A percentile compares a stretch with the other conserved stretches of the same genome.
phyloP scores from a whole-genome alignment of 2,329 filamentous ascomycete genomes.

The Hymenoscyphus occultus region DNA sequence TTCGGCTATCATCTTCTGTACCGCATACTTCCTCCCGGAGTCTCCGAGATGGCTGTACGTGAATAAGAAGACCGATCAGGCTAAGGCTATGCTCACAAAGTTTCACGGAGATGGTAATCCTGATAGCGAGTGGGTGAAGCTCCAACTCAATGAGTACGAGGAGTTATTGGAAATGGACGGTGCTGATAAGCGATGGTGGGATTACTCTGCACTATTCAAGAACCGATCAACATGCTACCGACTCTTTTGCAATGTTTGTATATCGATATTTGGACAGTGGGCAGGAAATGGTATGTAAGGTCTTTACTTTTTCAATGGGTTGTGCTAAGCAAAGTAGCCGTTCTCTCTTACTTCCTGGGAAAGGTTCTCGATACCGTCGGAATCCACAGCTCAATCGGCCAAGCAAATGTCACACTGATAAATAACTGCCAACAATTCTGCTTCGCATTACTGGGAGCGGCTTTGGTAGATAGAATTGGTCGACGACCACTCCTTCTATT shows the following conservation, averaged over 20 bases:
- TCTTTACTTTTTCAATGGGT: background rate
- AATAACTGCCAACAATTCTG: constrained; percentile 54
- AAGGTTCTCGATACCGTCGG: constrained; percentile 52
- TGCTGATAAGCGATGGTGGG: constrained; percentile 55
- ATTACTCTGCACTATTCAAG: constrained; percentile 53
- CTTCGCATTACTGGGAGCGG: constrained; percentile 53
- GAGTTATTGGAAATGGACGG: constrained; percentile 49
- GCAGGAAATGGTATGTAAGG: constrained; percentile 38
- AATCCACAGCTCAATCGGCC: constrained; percentile 45
- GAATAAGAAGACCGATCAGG: constrained; percentile 51
- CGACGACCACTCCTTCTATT: constrained; percentile 55
- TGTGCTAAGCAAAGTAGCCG: constrained; percentile 26
- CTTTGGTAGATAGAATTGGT: constrained; percentile 55
- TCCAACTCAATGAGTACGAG: constrained; percentile 48
- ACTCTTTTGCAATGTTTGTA: constrained; percentile 49
- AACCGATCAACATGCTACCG: constrained; percentile 47
- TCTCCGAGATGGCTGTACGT: constrained; percentile 61
- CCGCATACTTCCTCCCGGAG: constrained; percentile 56
- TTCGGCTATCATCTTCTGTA: constrained; percentile 44
- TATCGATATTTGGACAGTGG: constrained; percentile 53
- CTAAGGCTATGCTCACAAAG: constrained; percentile 50
- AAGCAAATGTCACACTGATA: constrained; percentile 53
- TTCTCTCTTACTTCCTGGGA: constrained; percentile 53
- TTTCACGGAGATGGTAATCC: constrained; percentile 53
- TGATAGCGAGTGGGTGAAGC: constrained; percentile 49